Conservation (phyloP, 2,329 filamentous ascomycete genomes). For the Arthrobotrys entomopaga region DNA sequence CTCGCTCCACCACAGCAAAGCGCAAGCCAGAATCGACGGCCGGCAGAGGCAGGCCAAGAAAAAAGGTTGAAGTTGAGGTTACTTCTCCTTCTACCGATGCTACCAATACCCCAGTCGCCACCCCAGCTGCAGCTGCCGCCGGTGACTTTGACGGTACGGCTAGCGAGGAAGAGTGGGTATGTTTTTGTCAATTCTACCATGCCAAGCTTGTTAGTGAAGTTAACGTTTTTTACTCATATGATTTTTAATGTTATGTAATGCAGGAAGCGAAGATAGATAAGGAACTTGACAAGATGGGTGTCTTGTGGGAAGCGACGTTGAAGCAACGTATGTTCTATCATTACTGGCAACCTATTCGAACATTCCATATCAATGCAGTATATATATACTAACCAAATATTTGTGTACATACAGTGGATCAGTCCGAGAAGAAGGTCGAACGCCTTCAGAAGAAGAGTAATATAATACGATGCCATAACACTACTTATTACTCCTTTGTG, state of each 20-base stretch:
- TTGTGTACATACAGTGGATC: not conserved
- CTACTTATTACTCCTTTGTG: too few species aligned
- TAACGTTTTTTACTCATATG: too few species aligned
- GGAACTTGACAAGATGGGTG: not conserved
- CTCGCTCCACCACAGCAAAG: not conserved
- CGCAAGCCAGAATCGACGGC: not conserved
- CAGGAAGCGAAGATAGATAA: constrained; percentile 14
- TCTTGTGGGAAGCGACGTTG: constrained; percentile 9
- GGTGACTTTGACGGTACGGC: too few species aligned
- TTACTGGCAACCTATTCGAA: too few species aligned
- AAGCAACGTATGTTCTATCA: not conserved
- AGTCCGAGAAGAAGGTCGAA: not conserved
- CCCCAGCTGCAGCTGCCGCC: too few species aligned
- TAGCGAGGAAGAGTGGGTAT: constrained; percentile 10
- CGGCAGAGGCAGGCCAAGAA: constrained; percentile 9
- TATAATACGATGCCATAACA: too few species aligned
- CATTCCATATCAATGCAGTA: not conserved
- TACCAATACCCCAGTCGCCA: too few species aligned
- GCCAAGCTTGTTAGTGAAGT: too few species aligned
- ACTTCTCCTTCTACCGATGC: too few species aligned
- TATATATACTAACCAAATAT: not conserved
- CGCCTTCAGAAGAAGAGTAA: not conserved
- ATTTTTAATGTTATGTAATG: too few species aligned
- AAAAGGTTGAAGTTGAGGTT: not conserved
- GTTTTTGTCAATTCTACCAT: not conserved